Base-by-base conservation (phyloP, 2,329 filamentous ascomycete genomes). In the Colletotrichum euphorbiae region DNA sequence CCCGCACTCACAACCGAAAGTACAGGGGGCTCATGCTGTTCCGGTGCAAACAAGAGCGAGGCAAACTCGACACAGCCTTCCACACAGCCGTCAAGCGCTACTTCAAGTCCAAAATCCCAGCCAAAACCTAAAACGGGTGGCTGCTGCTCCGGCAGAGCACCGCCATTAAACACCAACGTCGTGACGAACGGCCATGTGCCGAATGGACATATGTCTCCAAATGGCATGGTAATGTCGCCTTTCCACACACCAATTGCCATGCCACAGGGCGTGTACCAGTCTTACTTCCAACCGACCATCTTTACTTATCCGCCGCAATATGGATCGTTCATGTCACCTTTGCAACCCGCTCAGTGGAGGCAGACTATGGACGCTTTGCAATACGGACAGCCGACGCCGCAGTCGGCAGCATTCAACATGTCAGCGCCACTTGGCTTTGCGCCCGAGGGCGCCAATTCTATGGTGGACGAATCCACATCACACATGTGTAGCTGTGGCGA, bases 401-500 rank as follows among this genome's bases (percentile, higher is more conserved):
- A 76, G 17, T 67, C 71, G 46, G 70, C 74, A 8, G 36, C 40
- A 7, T 71, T 60, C 43, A 42, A 46, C 33, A 59, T 59, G 57
- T 13, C 62, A 31, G 19, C 69, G 5, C 50, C 67, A 3, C 45
- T 71, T 4, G 46, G 24, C 15, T 72, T 62, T 45, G 17, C 24
- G 3, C 40, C 66, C 3, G 59, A 62, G 13, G 62, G 46, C 51
- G 24, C 46, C 24, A 73, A 54, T 24, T 70, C 55, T 70, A 69
- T 71, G 43, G 75, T 75, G 77, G 71, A 62, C 31, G 62, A 61
- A 19, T 55, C 54, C 12, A 81, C 77, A 19, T 79, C 75, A 60
- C 80, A 80, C 51, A 80, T 77, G 61, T 93, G 90, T 72, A 81
- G 82, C 54, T 93, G 90, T 73, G 90, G 90, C 19, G 86, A 90